Base-by-base conservation (phyloP, 2,329 filamentous ascomycete species). In the Curvularia hawaiiensis region DNA sequence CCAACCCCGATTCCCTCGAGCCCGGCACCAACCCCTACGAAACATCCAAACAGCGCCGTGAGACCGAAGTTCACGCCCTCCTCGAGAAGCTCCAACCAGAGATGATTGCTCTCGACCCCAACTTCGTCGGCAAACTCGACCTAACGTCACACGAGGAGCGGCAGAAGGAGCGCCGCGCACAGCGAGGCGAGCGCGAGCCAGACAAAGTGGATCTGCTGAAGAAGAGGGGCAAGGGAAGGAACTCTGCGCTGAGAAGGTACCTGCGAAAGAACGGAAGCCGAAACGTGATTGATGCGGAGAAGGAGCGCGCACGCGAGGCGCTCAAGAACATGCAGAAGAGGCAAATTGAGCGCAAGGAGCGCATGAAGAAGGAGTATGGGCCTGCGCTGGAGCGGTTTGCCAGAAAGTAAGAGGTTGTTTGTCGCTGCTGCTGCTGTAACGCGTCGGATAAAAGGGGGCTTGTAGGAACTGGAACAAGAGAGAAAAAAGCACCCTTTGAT, bases 211-310 rank as follows among this genome's bases (percentile, higher is more conserved):
- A 83, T 61, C 82, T 84, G 67, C 69, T 88, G 66, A 87, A 86
- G 78, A 95, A 97, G 75, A 85, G 89, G 54, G 92, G 91, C 18
- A 83, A 94, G 56, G 95, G 95, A 53, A 92, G 93, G 83, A 99
- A 96, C 73, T 92, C 90, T 66, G 90, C 90, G 57, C 79, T 98
- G 63, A 88, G 92, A 72, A 92, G 93, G 76, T 93, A 96, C 74
- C 78, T 98, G 71, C 83, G 95, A 65, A 98, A 98, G 86, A 93
- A 95, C 80, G 88, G 91, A 45, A 89, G 89, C 71, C 91, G 90
- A 83, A 98, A 98, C 76, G 86, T 99, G 56, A 92, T 99, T 75
- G 95, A 99, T 80, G 95, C 97, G 83, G 93, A 94, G 84, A 88
- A 90, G 73, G 78, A 97, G 76, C 88, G 89, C 73, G 89, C 93